Conservation (phyloP, 805 yeast species). For the Kurtzmaniella fragi region DNA sequence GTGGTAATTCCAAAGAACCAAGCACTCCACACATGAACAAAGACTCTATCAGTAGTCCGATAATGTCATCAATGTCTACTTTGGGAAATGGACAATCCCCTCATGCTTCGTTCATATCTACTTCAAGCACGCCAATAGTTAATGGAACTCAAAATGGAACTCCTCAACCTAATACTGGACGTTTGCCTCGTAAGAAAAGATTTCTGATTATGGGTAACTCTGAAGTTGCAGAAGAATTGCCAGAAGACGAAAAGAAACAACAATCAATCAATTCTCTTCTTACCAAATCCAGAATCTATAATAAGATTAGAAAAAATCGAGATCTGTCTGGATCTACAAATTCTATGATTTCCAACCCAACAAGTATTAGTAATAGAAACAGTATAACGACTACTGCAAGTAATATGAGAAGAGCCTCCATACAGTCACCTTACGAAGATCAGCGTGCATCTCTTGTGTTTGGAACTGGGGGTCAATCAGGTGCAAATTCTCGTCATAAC, state of each 20-base stretch:
- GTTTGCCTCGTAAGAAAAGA: conserved; percentile 9
- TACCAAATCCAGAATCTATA: conserved; percentile 32
- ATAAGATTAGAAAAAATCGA: conserved; percentile 30
- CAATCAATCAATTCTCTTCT: conserved; percentile 18
- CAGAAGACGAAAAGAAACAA: conserved; percentile 14
- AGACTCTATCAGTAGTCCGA: no score
- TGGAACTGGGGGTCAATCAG: background rate
- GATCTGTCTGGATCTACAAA: conserved; percentile 28
- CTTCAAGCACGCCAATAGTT: no score
- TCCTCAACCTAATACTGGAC: no score
- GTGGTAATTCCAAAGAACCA: background rate
- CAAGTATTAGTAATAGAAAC: conserved; percentile 16
- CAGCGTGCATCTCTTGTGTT: background rate
- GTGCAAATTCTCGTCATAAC: conserved; percentile 1
- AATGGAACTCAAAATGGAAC: no score
- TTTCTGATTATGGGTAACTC: conserved; percentile 12
- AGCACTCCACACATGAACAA: background rate
- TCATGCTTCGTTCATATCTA: no score
- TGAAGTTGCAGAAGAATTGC: conserved; percentile 2
- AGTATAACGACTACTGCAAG: conserved; percentile 19
- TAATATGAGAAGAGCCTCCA: conserved; percentile 14
- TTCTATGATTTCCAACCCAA: conserved; percentile 15
- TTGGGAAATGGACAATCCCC: no score
- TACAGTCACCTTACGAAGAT: conserved; percentile 5
- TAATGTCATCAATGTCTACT: no score